phyloP scores from a whole-genome alignment of 2,329 filamentous ascomycete species.

The Alternaria sp. region DNA sequence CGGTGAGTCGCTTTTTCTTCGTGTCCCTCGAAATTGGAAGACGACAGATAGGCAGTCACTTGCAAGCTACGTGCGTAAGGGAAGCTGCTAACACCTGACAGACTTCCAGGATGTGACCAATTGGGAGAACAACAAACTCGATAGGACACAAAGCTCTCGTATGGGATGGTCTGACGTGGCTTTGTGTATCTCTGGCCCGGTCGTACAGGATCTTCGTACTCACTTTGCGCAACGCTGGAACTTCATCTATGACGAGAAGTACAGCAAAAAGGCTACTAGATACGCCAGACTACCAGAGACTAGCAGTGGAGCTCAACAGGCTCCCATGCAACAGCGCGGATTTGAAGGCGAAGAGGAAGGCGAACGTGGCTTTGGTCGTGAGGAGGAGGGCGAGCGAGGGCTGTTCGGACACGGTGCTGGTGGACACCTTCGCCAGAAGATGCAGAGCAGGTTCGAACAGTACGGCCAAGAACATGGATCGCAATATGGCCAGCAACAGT shows the following conservation, averaged over 20 bases:
- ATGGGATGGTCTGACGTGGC: slow-evolving; percentile 95
- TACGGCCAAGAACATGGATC: slow-evolving; percentile 26
- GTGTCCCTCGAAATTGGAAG: neutral
- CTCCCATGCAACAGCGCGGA: slow-evolving; percentile 43
- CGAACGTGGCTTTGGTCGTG: slow-evolving; percentile 47
- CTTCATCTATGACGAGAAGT: slow-evolving; percentile 87
- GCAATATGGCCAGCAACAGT: slow-evolving; percentile 29
- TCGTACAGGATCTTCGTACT: slow-evolving; percentile 75
- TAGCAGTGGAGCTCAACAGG: slow-evolving; percentile 43
- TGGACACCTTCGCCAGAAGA: slow-evolving; percentile 36
- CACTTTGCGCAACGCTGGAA: slow-evolving; percentile 93
- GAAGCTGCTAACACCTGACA: slow-evolving; percentile 26
- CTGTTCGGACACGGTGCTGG: slow-evolving; percentile 38
- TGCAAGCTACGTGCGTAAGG: neutral
- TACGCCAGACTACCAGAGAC: slow-evolving; percentile 53
- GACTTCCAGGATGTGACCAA: slow-evolving; percentile 78
- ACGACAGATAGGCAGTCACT: neutral
- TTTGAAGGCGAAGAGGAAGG: slow-evolving; percentile 47
- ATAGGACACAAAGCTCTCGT: slow-evolving; percentile 77
- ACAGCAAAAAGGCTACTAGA: slow-evolving; percentile 64
- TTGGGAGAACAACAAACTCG: slow-evolving; percentile 86
- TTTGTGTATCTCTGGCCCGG: slow-evolving; percentile 76
- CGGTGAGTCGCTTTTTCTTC: slow-evolving; percentile 57
- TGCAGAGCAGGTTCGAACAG: slow-evolving; percentile 35
- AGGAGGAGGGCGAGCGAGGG: slow-evolving; percentile 44